A percentile compares a stretch with the other conserved stretches of the same genome.
Evolutionary conservation across 805 yeast genomes (phyloP).

Genomic region (Metschnikowia anglica): DNA sequence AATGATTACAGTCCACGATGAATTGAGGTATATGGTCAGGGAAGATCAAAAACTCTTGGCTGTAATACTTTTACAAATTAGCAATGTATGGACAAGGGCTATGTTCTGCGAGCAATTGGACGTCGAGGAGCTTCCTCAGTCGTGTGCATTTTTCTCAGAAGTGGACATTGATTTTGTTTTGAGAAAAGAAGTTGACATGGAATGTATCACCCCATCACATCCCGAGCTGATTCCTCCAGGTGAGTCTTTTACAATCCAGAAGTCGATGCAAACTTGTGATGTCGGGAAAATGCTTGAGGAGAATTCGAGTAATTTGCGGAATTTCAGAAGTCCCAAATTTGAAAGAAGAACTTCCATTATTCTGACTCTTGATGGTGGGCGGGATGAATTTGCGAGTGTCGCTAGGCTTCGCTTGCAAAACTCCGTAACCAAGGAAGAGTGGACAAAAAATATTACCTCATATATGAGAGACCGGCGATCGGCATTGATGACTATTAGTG

Average conservation of each 20-base stretch:
- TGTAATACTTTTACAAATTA: constrained; percentile 81
- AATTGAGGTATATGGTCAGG: constrained; percentile 75
- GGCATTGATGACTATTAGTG: constrained; percentile 4
- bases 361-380: constrained; percentile 18
- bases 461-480: constrained; percentile 8
- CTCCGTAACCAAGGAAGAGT: constrained; percentile 25
- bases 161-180: constrained; percentile 87
- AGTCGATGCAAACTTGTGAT: constrained; percentile 43
- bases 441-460: constrained; percentile 20
- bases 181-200: constrained; percentile 89
- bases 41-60: constrained; percentile 73
- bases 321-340: constrained; percentile 14
- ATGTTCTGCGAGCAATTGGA: constrained; percentile 93
- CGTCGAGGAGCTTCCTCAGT: constrained; percentile 84
- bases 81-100: constrained; percentile 94
- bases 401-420: constrained; percentile 31
- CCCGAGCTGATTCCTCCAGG: constrained; percentile 68
- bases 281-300: constrained; percentile 13
- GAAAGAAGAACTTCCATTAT: constrained; percentile 19
- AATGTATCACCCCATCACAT: constrained; percentile 89
- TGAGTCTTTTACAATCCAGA: constrained; percentile 62
- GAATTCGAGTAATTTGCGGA: constrained; percentile 11
- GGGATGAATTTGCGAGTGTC: constrained; percentile 19
- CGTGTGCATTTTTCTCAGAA: constrained; percentile 92
- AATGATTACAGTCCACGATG: constrained; percentile 91